Conservation (phyloP, 2,329 filamentous ascomycete species). For the Pochonia chlamydosporia region DNA sequence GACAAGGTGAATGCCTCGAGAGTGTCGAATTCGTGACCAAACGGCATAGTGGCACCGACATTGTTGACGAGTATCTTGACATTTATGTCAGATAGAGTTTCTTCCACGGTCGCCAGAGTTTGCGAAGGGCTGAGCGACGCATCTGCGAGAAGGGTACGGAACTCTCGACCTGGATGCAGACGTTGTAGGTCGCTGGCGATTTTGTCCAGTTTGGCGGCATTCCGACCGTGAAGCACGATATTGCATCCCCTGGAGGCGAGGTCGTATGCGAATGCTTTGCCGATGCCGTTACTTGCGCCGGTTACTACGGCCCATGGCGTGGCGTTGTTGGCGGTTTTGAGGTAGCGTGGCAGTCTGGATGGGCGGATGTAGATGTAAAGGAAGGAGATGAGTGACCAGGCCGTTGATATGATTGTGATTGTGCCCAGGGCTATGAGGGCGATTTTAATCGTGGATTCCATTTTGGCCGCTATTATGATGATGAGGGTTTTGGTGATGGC, state of each 20-base stretch:
- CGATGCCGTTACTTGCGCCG: constrained; percentile 28
- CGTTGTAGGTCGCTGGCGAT: constrained; percentile 18
- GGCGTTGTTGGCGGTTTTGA: constrained; percentile 10
- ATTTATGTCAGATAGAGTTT: constrained; percentile 9
- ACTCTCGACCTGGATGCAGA: constrained; percentile 15
- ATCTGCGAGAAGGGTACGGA: constrained; percentile 25
- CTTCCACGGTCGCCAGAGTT: constrained; percentile 5
- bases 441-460: too few relatives aligned
- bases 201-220: constrained; percentile 20
- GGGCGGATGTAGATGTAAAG: constrained; percentile 40
- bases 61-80: constrained; percentile 17
- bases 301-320: constrained; percentile 26
- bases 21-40: not conserved
- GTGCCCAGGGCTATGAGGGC: too few relatives aligned
- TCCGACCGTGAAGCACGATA: constrained; percentile 26
- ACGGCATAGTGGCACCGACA: constrained; percentile 8
- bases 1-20: constrained; percentile 17
- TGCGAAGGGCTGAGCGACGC: constrained; percentile 7
- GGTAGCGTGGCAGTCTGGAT: constrained; percentile 1
- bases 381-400: too few relatives aligned
- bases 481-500: too few relatives aligned
- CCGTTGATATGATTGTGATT: too few relatives aligned
- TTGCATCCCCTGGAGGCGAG: constrained; percentile 27
- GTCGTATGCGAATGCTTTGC: constrained; percentile 25
- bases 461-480: too few relatives aligned